A percentile compares a stretch with the other conserved stretches of the same genome.
phyloP scores from a whole-genome alignment of 495 filamentous ascomycete genomes.

The Trichoderma asperelloides region DNA sequence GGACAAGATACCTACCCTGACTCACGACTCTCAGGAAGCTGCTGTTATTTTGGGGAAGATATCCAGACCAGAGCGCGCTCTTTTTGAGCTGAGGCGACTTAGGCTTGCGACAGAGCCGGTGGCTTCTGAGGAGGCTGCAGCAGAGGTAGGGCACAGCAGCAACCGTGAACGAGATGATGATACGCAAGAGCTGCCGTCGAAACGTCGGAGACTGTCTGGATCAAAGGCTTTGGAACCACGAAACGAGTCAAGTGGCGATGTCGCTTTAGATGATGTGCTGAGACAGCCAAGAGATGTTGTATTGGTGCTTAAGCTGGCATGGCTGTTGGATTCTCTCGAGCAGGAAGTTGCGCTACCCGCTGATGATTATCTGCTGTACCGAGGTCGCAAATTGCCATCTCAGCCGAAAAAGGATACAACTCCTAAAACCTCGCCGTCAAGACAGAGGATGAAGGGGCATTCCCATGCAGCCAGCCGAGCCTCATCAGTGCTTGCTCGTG shows the following conservation, averaged over 20 bases:
- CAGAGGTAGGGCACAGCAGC: constrained; percentile 11
- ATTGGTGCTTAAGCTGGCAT: constrained; percentile 64
- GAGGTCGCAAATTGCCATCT: constrained; percentile 33
- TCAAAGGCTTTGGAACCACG: not conserved
- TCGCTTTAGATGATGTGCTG: not conserved
- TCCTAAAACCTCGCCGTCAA: constrained; percentile 13
- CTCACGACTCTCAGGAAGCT: constrained; percentile 65
- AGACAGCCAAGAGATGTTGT: constrained; percentile 27
- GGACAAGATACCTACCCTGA: constrained; percentile 54
- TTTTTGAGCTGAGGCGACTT: constrained; percentile 63
- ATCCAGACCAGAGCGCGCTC: constrained; percentile 56
- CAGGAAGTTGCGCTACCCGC: constrained; percentile 45
- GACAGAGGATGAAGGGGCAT: constrained; percentile 23
- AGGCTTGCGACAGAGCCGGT: constrained; percentile 44
- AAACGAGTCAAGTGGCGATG: not conserved
- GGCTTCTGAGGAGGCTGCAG: constrained; percentile 25
- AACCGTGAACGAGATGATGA: not conserved
- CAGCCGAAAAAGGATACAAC: constrained; percentile 14
- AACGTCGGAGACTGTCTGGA: not conserved
- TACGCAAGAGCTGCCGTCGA: not conserved
- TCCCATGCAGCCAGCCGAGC: constrained; percentile 19
- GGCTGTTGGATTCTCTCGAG: constrained; percentile 59
- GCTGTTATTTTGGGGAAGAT: constrained; percentile 65
- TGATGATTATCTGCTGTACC: constrained; percentile 58
- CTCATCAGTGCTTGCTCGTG: not conserved